phyloP scores from a whole-genome alignment of 177 flowering plant genomes.

The Telopea speciosissima region DNA sequence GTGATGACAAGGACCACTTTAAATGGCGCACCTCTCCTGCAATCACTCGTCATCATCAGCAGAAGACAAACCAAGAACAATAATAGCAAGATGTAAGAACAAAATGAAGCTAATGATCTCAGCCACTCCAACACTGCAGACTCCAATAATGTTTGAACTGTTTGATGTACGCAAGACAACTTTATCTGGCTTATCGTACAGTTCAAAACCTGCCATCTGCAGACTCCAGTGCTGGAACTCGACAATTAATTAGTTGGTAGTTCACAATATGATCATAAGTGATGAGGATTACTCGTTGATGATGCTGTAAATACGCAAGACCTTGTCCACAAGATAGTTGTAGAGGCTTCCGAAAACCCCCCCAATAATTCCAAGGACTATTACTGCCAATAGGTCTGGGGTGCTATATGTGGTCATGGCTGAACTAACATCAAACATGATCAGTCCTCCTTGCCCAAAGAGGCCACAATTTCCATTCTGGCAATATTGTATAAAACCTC shows the following conservation, averaged over 20 bases:
- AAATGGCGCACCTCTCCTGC: constrained; percentile 43
- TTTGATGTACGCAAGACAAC: not conserved
- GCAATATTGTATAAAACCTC: constrained; percentile 39
- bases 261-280: not conserved
- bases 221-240: not conserved
- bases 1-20: constrained; percentile 34
- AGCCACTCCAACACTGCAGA: constrained; percentile 1
- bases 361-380: constrained; percentile 43
- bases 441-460: constrained; percentile 57
- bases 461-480: constrained; percentile 50
- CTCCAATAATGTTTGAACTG: not conserved
- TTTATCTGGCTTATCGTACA: not conserved
- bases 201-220: not conserved
- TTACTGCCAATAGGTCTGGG: constrained; percentile 35
- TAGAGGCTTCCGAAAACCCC: constrained; percentile 51
- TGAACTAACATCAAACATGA: constrained; percentile 50
- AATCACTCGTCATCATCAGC: constrained; percentile 9
- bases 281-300: constrained; percentile 39
- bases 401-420: constrained; percentile 26
- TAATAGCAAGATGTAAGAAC: not conserved
- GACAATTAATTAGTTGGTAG: not conserved
- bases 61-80: not conserved
- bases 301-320: constrained; percentile 44
- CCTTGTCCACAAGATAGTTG: constrained; percentile 48
- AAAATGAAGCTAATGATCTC: not conserved